These are phyloP conservation scores for Penicillium sp. DNA, from an alignment of 2,329 filamentous ascomycete genomes.

Conservation along the genomic window DNA sequence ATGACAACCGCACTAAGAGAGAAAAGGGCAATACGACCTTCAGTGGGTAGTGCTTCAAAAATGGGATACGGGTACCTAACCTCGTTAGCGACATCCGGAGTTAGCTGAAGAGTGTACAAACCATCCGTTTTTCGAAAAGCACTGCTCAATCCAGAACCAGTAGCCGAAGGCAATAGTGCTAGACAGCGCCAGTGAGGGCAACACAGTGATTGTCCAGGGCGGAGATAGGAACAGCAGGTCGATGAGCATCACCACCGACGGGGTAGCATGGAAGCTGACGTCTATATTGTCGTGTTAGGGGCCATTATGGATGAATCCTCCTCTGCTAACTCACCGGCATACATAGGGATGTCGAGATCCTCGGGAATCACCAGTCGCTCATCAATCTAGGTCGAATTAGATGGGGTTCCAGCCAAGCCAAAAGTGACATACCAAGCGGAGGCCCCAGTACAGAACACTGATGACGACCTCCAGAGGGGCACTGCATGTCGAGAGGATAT, in stretches of 20 bases:
- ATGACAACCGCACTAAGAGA: slow-evolving; percentile 65
- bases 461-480: slow-evolving; percentile 60
- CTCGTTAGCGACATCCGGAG: slow-evolving; percentile 1
- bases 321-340: slow-evolving; percentile 33
- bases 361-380: slow-evolving; percentile 50
- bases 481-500: slow-evolving; percentile 54
- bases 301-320: slow-evolving; percentile 6
- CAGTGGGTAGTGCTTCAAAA: slow-evolving; percentile 64
- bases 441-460: slow-evolving; percentile 58
- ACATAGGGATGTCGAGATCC: slow-evolving; percentile 36
- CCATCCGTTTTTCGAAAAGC: slow-evolving; percentile 57
- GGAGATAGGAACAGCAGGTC: slow-evolving; percentile 58
- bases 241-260: slow-evolving; percentile 51
- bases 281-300: slow-evolving; percentile 29
- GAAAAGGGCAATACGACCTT: slow-evolving; percentile 67
- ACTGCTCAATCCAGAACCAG: slow-evolving; percentile 63
- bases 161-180: slow-evolving; percentile 54
- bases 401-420: not conserved
- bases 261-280: slow-evolving; percentile 50
- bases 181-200: slow-evolving; percentile 51
- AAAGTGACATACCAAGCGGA: slow-evolving; percentile 46
- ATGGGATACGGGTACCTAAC: slow-evolving; percentile 81
- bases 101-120: slow-evolving; percentile 37
- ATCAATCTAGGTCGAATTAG: slow-evolving; percentile 36
- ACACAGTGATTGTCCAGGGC: slow-evolving; percentile 55